Base-by-base conservation (phyloP, 352 stramenopile species). In the Phytophthora constricta region DNA sequence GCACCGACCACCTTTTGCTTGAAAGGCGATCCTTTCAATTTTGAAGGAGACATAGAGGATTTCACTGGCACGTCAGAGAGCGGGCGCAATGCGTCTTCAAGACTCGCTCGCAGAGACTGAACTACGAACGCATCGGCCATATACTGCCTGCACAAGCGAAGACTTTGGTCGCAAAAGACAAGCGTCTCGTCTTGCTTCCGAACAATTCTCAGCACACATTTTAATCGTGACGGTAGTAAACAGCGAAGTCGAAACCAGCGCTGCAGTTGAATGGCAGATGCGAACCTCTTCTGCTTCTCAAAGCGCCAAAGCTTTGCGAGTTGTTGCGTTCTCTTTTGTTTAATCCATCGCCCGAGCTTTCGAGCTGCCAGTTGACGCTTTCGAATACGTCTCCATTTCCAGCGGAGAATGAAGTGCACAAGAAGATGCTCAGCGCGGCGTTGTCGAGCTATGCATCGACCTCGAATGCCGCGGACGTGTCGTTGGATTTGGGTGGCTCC, bases 131-230 rank as follows among this genome's bases (percentile, higher is more conserved):
- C 59, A 43, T 89, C 78, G 0, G 46, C 70, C 31, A 82, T 16
- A 45, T 87, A 74, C 55, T 89, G 80, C 42, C 53, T 70, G 31
- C 74, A 83, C 1, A 85, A 49, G 14, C 55, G 59, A 0, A 86
- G 52, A 19, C 76, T 82, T 49, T 87, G 76, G 5, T 50, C 50
- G 20, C 65, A 80, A 50, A 83, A 86, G 7, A 63, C 7, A 9
- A 51, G 47, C 0, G 58, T 77, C 42, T 89, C 80, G 1, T 77
- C 67, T 7, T 41, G 41, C 26, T 59, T 76, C 4, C 78, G 48
- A 17, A 37, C 46, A 27, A 52, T 8, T 7, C 54, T 46, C 11
- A 83, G 26, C 9, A 83, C 1, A 4, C 17, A 22, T 10, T 11
- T 28, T 13, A 85, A n/a, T 27, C 52, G 46, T 19, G 58, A 60